Percentiles rank a stretch among this genome's conserved stretches.
Evolutionary conservation across 2,329 filamentous ascomycete genomes (phyloP).

Genomic region (Paraphoma chrysanthemicola): DNA sequence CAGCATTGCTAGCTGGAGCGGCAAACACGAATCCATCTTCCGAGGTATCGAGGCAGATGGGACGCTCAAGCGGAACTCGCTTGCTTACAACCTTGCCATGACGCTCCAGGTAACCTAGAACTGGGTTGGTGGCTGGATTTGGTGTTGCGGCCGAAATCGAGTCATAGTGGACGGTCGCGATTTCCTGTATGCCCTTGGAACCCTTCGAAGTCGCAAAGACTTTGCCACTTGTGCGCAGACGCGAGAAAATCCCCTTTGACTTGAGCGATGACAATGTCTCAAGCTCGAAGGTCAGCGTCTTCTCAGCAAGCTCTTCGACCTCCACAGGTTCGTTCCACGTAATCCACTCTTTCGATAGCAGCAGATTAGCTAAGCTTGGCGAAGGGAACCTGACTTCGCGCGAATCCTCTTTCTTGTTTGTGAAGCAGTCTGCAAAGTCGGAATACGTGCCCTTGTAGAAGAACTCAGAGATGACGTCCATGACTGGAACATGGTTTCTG

Average conservation of each 20-base stretch:
- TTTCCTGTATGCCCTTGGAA: slow-evolving; percentile 3
- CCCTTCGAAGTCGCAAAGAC: slow-evolving; percentile 5
- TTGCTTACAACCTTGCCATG: slow-evolving; percentile 15
- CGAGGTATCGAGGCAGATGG: slow-evolving; percentile 11
- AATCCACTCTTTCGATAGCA: slow-evolving; percentile 18
- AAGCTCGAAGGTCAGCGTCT: slow-evolving; percentile 18
- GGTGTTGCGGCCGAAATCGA: slow-evolving; percentile 2
- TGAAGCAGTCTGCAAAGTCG: slow-evolving; percentile 16
- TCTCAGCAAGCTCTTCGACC: slow-evolving; percentile 9
- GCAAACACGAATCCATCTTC: slow-evolving; percentile 3
- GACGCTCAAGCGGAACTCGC: slow-evolving; percentile 11
- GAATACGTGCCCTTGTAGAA: slow-evolving; percentile 19
- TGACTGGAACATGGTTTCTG: slow-evolving; percentile 13
- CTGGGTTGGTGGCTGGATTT: slow-evolving; percentile 22
- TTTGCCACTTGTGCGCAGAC: slow-evolving; percentile 13
- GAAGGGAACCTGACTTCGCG: slow-evolving; percentile 11
- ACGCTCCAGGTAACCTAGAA: slow-evolving; percentile 30
- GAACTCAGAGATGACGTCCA: slow-evolving; percentile 24
- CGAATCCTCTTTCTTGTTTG: slow-evolving; percentile 7
- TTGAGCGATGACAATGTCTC: slow-evolving; percentile 12
- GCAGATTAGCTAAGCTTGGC: slow-evolving; percentile 8
- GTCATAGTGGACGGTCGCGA: slow-evolving; percentile 17
- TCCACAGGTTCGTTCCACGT: slow-evolving; percentile 8
- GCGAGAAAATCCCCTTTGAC: slow-evolving; percentile 3
- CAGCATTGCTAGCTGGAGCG: slow-evolving; percentile 11